Conservation (phyloP, 352 stramenopile species). For the Phytophthora pluvialis region DNA sequence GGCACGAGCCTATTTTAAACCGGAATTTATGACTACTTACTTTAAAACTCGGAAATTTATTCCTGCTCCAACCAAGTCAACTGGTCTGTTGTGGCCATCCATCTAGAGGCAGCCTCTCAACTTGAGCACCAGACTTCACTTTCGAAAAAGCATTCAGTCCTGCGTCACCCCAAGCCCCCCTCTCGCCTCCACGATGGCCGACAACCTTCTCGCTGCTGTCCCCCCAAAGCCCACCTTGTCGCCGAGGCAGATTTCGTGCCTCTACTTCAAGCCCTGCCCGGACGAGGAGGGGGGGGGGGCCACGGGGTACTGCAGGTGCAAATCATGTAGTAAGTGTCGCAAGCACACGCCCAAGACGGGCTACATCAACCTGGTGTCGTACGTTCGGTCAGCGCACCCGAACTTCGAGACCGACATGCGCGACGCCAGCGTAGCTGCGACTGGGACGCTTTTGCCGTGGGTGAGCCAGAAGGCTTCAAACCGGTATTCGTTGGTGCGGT, state of each 20-base stretch:
- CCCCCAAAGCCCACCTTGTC: background rate
- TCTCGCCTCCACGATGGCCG: background rate
- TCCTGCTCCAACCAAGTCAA: constrained; percentile 4
- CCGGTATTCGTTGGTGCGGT: constrained; percentile 14
- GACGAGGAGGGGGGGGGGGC: background rate
- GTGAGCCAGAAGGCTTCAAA: constrained; percentile 16
- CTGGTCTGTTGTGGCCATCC: background rate
- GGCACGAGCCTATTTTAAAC: background rate
- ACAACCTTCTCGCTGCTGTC: constrained; percentile 12
- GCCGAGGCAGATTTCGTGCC: background rate
- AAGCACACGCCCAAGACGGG: constrained; percentile 20
- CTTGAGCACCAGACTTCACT: background rate
- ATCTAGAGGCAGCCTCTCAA: background rate
- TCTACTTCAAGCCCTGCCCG: constrained; percentile 18
- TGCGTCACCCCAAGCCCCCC: background rate
- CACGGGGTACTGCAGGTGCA: constrained; percentile 11
- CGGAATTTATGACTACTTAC: constrained; percentile 6
- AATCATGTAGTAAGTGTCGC: constrained; percentile 1
- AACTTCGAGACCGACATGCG: constrained; percentile 18
- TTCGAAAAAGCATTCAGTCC: background rate
- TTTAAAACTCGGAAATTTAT: constrained; percentile 4
- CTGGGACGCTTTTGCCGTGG: constrained; percentile 1
- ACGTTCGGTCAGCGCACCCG: constrained; percentile 1
- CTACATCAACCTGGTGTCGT: constrained; percentile 19
- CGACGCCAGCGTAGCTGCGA: constrained; percentile 4